These are phyloP conservation scores for Suillus lakei DNA, from an alignment of 768 basidiomycete species.

Conservation along the genomic window DNA sequence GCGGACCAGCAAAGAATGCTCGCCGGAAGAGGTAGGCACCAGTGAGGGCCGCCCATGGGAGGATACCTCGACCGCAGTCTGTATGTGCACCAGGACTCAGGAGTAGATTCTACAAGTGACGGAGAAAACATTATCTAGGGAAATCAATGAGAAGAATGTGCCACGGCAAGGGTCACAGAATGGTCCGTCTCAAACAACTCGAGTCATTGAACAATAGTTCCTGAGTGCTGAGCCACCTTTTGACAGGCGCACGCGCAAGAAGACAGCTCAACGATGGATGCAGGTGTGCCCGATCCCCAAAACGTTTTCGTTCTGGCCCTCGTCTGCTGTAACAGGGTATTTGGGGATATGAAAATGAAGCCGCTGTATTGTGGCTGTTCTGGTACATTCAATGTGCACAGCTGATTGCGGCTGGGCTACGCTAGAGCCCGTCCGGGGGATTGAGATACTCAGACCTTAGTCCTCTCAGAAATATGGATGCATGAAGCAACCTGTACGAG, in stretches of 20 bases:
- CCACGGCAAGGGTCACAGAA: background rate
- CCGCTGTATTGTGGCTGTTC: no score
- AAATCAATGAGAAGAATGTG: background rate
- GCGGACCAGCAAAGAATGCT: no score
- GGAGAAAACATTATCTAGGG: no score
- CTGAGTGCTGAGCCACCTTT: background rate
- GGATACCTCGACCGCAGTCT: no score
- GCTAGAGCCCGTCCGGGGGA: slow-evolving; percentile 65
- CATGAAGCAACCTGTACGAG: slow-evolving; percentile 46
- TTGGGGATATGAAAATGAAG: no score
- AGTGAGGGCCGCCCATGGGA: no score
- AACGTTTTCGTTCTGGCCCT: slow-evolving; percentile 48
- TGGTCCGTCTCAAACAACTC: no score
- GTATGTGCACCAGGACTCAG: no score
- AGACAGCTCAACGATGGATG: slow-evolving; percentile 7
- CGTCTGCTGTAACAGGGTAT: slow-evolving; percentile 45
- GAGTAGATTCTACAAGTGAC: no score
- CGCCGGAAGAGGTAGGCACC: no score
- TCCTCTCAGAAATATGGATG: slow-evolving; percentile 61
- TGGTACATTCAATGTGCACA: slow-evolving; percentile 70
- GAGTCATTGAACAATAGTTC: background rate
- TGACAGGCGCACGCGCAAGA: slow-evolving; percentile 1
- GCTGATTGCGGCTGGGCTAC: slow-evolving; percentile 56
- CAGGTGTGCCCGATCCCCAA: slow-evolving; percentile 52
- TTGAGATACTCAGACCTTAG: slow-evolving; percentile 76